A percentile compares a stretch with the other conserved stretches of the same genome.
These are phyloP conservation scores for Cladosporium sp. DNA, from an alignment of 2,329 filamentous ascomycete genomes.

Conservation along the genomic window DNA sequence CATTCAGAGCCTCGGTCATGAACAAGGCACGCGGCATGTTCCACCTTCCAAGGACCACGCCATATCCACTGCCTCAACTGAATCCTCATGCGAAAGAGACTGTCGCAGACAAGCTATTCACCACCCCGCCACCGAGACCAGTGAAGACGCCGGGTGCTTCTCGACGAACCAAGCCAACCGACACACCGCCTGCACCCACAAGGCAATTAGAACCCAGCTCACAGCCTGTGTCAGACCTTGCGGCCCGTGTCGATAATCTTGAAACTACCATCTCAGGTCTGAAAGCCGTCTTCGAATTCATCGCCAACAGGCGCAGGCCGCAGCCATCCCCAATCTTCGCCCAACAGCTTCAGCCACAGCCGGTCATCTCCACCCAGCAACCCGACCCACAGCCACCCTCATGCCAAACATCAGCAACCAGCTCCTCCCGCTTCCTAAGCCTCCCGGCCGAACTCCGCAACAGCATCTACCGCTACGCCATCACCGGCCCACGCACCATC, in stretches of 20 bases:
- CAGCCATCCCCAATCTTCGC: background rate
- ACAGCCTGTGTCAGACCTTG: background rate
- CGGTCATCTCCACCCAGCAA: background rate
- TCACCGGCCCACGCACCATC: background rate
- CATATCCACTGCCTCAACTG: background rate
- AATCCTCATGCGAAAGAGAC: background rate
- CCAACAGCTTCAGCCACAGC: background rate
- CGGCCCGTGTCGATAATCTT: background rate
- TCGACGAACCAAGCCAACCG: background rate
- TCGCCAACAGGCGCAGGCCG: background rate
- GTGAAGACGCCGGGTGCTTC: background rate
- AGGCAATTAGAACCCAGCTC: background rate
- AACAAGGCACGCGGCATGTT: background rate
- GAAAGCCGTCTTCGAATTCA: background rate
- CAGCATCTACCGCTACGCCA: conserved; percentile 13
- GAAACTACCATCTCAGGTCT: background rate
- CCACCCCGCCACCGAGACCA: background rate
- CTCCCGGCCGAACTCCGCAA: conserved; percentile 12
- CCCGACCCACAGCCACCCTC: background rate
- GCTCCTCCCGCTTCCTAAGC: background rate
- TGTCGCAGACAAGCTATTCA: background rate
- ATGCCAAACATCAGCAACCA: background rate
- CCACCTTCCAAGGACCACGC: background rate
- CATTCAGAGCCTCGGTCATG: background rate
- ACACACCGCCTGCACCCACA: background rate